Percentiles rank a stretch among this genome's conserved stretches.
phyloP scores from a whole-genome alignment of 495 filamentous ascomycete genomes.

The Penicillium arizonense region DNA sequence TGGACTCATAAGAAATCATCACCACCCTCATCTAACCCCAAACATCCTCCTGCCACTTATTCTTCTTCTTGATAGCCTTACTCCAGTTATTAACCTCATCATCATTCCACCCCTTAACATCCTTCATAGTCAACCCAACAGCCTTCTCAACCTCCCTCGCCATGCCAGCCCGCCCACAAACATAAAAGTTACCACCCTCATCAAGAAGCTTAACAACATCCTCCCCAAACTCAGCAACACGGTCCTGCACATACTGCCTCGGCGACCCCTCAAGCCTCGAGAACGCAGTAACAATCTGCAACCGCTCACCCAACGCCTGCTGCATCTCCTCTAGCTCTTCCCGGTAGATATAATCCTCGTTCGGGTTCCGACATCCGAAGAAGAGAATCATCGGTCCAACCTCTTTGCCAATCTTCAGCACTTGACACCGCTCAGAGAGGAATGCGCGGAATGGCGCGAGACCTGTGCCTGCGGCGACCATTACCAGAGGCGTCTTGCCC shows the following conservation, averaged over 20 bases:
- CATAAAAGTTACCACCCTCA: constrained; percentile 44
- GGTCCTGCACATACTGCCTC: constrained; percentile 41
- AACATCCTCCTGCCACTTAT: constrained; percentile 53
- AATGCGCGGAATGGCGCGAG: constrained; percentile 50
- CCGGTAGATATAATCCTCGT: constrained; percentile 44
- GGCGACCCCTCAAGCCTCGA: constrained; percentile 22
- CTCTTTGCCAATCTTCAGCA: constrained; percentile 36
- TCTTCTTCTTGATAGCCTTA: constrained; percentile 41
- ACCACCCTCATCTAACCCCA: constrained; percentile 3
- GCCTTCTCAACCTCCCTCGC: constrained; percentile 47
- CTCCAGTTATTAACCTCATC: constrained; percentile 39
- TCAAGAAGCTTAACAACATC: constrained; percentile 37
- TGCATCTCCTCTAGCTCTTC: constrained; percentile 36
- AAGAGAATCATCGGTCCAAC: constrained; percentile 43
- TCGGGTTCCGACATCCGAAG: constrained; percentile 43
- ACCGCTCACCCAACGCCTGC: constrained; percentile 16
- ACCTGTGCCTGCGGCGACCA: constrained; percentile 49
- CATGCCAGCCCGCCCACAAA: constrained; percentile 51
- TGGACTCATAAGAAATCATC: too few species aligned
- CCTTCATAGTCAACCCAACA: constrained; percentile 30
- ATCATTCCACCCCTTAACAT: constrained; percentile 33
- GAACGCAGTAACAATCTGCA: constrained; percentile 36
- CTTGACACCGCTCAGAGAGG: constrained; percentile 39
- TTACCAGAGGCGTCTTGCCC: constrained; percentile 34
- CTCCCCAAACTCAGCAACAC: constrained; percentile 30